phyloP scores from a whole-genome alignment of 108 stramenopile genomes.

The Nannochloropsis granulata region DNA sequence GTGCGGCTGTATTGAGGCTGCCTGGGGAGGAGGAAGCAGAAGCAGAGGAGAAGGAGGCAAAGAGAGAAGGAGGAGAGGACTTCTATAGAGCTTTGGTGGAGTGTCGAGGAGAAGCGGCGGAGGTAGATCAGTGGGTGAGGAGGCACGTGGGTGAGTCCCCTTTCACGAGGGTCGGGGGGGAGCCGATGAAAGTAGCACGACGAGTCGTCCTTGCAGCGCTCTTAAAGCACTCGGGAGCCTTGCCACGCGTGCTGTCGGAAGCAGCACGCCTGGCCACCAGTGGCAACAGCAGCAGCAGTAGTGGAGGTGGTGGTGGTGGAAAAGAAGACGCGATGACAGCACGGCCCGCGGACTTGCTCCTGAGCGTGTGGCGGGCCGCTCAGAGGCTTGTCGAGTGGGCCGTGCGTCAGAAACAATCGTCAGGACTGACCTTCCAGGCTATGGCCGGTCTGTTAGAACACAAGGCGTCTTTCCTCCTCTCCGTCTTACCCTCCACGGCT shows the following conservation, averaged over 20 bases:
- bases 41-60: neutral
- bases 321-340: neutral
- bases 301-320: neutral
- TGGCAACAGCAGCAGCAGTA: neutral
- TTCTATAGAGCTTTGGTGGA: neutral
- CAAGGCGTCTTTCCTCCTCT: conserved; percentile 12
- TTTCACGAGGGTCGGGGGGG: conserved; percentile 8
- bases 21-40: neutral
- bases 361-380: conserved; percentile 7
- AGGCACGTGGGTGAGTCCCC: neutral
- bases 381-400: conserved; percentile 4
- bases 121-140: neutral
- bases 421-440: neutral
- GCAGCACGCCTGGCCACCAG: neutral
- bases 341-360: neutral
- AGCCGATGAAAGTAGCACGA: conserved; percentile 8
- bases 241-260: neutral
- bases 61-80: neutral
- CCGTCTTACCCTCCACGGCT: neutral
- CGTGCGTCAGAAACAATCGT: conserved; percentile 1
- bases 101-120: neutral
- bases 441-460: neutral
- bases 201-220: neutral
- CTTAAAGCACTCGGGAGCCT: conserved; percentile 3
- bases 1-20: neutral